These are phyloP conservation scores for Coniochaeta ligniaria DNA, from an alignment of 2,329 filamentous ascomycete species.

Conservation along the genomic window DNA sequence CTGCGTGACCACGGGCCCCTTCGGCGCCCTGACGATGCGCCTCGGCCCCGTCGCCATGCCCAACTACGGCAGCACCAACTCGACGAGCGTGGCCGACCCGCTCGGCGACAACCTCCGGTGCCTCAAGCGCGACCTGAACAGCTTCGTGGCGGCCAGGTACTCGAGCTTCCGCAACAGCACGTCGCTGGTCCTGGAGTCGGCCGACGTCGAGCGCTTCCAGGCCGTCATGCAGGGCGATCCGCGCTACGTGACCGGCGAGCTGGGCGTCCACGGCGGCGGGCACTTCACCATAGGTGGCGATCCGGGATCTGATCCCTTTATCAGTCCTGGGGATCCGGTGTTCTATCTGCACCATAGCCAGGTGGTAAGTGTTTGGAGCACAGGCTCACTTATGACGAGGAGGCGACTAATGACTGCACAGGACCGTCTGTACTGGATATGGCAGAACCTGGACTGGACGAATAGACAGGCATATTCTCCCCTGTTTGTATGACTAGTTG, in stretches of 20 bases:
- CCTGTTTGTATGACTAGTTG: neutral
- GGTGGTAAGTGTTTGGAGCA: conserved; percentile 2
- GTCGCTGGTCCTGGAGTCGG: conserved; percentile 20
- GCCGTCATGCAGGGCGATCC: conserved; percentile 28
- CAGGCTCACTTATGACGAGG: too few species aligned
- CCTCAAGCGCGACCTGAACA: conserved; percentile 27
- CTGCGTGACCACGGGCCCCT: conserved; percentile 38
- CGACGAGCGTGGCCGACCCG: conserved; percentile 15
- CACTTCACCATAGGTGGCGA: conserved; percentile 25
- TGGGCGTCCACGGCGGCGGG: conserved; percentile 24
- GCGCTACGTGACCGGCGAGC: conserved; percentile 17
- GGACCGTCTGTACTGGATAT: conserved; percentile 15
- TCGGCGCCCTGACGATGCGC: conserved; percentile 30
- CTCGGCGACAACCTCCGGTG: conserved; percentile 30
- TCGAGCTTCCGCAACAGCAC: neutral
- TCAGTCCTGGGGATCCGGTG: conserved; percentile 11
- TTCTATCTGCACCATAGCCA: conserved; percentile 14
- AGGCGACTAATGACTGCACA: too few species aligned
- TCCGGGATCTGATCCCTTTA: conserved; percentile 12
- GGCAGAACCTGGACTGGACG: conserved; percentile 17
- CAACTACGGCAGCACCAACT: conserved; percentile 9
- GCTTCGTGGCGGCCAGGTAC: neutral
- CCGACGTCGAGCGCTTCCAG: conserved; percentile 30
- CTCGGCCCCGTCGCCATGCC: conserved; percentile 23
- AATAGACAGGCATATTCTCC: conserved; percentile 10